Conservation (phyloP, 1,284 basidiomycete genomes). For the Sporisorium scitamineum region DNA sequence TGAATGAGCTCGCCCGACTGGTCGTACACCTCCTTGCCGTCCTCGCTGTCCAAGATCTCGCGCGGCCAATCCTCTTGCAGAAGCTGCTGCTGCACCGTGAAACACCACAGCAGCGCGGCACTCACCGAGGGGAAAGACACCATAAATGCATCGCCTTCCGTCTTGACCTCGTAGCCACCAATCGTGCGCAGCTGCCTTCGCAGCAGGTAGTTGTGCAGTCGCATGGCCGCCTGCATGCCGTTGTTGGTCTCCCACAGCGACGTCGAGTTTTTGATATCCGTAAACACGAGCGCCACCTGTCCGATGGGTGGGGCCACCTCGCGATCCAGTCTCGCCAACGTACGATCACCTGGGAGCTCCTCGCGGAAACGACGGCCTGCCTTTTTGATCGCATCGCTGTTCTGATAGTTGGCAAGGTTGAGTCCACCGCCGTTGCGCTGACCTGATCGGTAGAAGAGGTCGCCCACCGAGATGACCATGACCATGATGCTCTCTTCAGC, state of each 20-base stretch:
- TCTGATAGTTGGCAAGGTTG: constrained; percentile 35
- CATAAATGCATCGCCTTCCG: constrained; percentile 99
- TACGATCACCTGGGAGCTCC: constrained; percentile 65
- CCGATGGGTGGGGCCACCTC: constrained; percentile 91
- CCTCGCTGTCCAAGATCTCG: constrained; percentile 92
- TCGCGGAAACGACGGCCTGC: constrained; percentile 49
- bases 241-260: constrained; percentile 96
- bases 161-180: constrained; percentile 99
- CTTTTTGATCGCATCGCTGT: constrained; percentile 59
- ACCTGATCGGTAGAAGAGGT: constrained; percentile 76
- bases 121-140: constrained; percentile 92
- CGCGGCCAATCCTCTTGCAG: constrained; percentile 90
- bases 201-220: constrained; percentile 87
- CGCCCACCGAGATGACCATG: constrained; percentile 91
- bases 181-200: constrained; percentile 88
- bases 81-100: constrained; percentile 87
- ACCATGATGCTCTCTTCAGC: constrained; percentile 95
- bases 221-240: constrained; percentile 95
- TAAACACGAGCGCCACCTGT: constrained; percentile 93
- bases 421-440: constrained; percentile 34
- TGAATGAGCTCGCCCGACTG: constrained; percentile 79
- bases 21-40: constrained; percentile 86
- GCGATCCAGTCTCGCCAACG: constrained; percentile 76
- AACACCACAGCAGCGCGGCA: constrained; percentile 89
- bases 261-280: constrained; percentile 97